These are phyloP conservation scores for Phytopythium kandeliae DNA, from an alignment of 352 stramenopile genomes.

Conservation along the genomic window DNA sequence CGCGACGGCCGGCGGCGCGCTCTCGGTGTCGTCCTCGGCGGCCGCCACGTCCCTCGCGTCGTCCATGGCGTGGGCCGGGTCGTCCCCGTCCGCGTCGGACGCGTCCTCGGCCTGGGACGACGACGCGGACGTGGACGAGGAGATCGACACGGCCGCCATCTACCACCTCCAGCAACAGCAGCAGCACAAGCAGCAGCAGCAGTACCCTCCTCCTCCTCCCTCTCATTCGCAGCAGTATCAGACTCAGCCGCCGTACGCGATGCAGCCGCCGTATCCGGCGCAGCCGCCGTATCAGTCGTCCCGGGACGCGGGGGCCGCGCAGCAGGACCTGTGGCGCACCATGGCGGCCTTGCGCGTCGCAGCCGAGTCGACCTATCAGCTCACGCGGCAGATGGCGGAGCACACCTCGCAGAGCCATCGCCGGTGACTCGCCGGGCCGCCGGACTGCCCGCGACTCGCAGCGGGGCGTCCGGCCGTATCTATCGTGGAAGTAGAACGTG, in stretches of 20 bases:
- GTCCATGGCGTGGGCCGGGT: constrained; percentile 1
- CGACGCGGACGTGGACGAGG: constrained; percentile 7
- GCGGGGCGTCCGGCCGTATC: too few species aligned
- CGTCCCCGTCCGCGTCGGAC: constrained; percentile 4
- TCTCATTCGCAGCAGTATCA: too few species aligned
- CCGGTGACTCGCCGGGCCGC: too few species aligned
- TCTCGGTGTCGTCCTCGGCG: too few species aligned
- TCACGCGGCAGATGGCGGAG: constrained; percentile 26
- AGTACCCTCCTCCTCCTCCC: too few species aligned
- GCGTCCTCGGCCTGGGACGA: constrained; percentile 6
- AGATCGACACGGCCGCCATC: constrained; percentile 9
- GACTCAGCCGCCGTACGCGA: too few species aligned
- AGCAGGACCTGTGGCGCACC: constrained; percentile 29
- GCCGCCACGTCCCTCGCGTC: background rate
- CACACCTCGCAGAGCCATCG: too few species aligned
- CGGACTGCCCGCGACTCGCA: too few species aligned
- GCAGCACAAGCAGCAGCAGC: too few species aligned
- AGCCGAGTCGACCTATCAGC: constrained; percentile 55
- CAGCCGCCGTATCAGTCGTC: constrained; percentile 11
- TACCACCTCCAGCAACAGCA: too few species aligned
- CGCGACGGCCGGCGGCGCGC: background rate
- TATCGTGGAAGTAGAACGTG: too few species aligned
- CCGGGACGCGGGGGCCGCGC: background rate
- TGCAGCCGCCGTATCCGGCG: background rate
- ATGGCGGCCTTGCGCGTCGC: constrained; percentile 52